Percentiles rank a stretch among this genome's conserved stretches.
Conservation (phyloP, 345 rosid species). For the Lagerstroemia speciosa region DNA sequence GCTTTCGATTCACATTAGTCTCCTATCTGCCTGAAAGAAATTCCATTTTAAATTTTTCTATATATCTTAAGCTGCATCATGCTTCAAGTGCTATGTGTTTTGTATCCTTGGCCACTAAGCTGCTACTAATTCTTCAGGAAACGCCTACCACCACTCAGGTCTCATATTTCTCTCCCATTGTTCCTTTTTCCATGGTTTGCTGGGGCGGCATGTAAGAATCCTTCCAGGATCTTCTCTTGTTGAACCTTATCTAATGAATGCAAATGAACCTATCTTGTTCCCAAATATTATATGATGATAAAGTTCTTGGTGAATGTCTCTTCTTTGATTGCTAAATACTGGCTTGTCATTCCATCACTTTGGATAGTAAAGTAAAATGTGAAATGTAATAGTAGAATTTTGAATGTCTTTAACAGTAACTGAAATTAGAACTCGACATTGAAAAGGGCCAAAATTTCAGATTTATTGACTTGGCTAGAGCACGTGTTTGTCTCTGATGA, state of each 20-base stretch:
- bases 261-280: background rate
- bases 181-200: conserved; percentile 68
- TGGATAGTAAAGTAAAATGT: background rate
- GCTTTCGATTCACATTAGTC: background rate
- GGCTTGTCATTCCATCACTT: background rate
- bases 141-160: conserved; percentile 65
- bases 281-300: background rate
- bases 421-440: background rate
- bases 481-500: conserved; percentile 15
- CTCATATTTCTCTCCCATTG: conserved; percentile 64
- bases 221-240: background rate
- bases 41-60: background rate
- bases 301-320: background rate
- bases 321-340: background rate
- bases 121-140: conserved; percentile 43
- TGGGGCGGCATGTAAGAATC: conserved; percentile 56
- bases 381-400: background rate
- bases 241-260: background rate
- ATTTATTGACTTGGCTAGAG: conserved; percentile 1
- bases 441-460: background rate
- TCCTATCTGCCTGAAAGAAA: background rate
- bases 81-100: background rate
- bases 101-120: background rate
- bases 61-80: too few species aligned
- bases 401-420: too few species aligned